A percentile compares a stretch with the other conserved stretches of the same genome.
Conservation (phyloP, 1,139 yeast species). For the Starmera stellimalicola region DNA sequence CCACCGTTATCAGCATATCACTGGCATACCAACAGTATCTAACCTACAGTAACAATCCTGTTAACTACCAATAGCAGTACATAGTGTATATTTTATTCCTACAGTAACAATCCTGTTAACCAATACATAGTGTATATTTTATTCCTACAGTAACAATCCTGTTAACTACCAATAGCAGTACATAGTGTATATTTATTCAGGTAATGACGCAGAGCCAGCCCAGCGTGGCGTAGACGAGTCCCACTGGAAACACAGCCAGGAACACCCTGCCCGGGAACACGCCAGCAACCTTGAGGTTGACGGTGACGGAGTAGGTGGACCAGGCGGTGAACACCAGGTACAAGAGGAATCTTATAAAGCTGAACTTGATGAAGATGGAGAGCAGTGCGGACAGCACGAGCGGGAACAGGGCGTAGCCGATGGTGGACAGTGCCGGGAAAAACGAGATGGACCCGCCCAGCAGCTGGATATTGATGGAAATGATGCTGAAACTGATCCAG, state of each 20-base stretch:
- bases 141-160: too few species aligned
- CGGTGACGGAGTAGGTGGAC: constrained; percentile 64
- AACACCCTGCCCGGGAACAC: constrained; percentile 61
- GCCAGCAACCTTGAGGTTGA: constrained; percentile 60
- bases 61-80: too few species aligned
- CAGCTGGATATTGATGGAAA: constrained; percentile 62
- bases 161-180: too few species aligned
- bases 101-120: too few species aligned
- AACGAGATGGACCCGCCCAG: constrained; percentile 67
- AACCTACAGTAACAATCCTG: too few species aligned
- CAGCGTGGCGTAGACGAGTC: constrained; percentile 58
- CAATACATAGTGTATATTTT: too few species aligned
- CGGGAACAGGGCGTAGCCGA: constrained; percentile 79
- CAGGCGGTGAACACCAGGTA: constrained; percentile 50
- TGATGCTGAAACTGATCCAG: constrained; percentile 46
- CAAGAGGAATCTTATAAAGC: constrained; percentile 44
- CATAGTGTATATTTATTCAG: constrained; percentile 18
- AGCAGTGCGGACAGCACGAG: constrained; percentile 54
- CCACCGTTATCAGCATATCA: too few species aligned
- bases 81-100: too few species aligned
- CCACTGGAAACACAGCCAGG: constrained; percentile 75
- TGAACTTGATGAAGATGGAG: constrained; percentile 48
- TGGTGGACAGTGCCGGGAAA: constrained; percentile 71
- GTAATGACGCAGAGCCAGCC: constrained; percentile 77
- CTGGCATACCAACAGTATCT: too few species aligned